These are phyloP conservation scores for Rhizopogon sp. DNA, from an alignment of 768 basidiomycete species.

Conservation along the genomic window DNA sequence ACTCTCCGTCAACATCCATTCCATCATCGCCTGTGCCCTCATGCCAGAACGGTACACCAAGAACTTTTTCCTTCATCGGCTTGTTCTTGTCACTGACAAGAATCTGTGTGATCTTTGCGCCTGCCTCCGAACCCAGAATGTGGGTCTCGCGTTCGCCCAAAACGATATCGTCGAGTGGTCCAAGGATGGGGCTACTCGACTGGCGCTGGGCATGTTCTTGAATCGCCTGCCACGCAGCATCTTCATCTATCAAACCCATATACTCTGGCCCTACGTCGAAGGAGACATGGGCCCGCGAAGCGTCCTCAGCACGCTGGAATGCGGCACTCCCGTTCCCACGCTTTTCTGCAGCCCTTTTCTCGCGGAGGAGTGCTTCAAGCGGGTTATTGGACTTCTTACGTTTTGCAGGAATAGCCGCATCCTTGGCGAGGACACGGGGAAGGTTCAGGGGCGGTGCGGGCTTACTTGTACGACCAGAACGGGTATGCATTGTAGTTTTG, in stretches of 20 bases:
- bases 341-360: conserved; percentile 34
- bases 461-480: conserved; percentile 19
- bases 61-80: conserved; percentile 11
- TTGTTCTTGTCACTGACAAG: conserved; percentile 34
- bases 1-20: conserved; percentile 7
- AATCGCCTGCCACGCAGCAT: conserved; percentile 35
- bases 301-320: conserved; percentile 41
- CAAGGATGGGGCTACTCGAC: conserved; percentile 11
- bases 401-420: neutral
- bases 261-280: conserved; percentile 11
- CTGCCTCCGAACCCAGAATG: conserved; percentile 26
- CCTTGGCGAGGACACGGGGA: conserved; percentile 8
- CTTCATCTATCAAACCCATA: conserved; percentile 31
- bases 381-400: conserved; percentile 38
- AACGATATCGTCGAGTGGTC: conserved; percentile 11
- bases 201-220: conserved; percentile 13
- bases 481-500: neutral
- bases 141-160: conserved; percentile 30
- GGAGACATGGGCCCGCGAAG: conserved; percentile 27
- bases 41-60: conserved; percentile 30
- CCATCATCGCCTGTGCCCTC: conserved; percentile 9
- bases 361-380: conserved; percentile 48
- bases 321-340: conserved; percentile 35
- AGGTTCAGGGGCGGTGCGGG: conserved; percentile 2
- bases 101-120: conserved; percentile 40